phyloP scores from a whole-genome alignment of 2,329 filamentous ascomycete species.

The Verticillium tricorpus region DNA sequence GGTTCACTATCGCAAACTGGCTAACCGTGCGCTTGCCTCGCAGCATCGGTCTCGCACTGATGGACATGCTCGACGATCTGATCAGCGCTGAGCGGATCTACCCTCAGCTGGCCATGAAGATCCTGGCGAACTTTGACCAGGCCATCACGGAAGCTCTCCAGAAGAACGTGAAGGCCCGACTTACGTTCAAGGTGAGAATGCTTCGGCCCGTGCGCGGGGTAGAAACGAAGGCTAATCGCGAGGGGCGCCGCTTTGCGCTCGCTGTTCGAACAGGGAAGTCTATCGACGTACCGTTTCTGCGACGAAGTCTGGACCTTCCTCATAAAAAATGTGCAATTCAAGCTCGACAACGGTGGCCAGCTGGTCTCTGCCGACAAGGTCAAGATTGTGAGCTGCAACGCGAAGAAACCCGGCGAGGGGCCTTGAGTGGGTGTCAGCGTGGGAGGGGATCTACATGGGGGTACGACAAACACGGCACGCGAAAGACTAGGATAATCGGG shows the following conservation, averaged over 20 bases:
- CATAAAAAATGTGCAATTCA: conserved; percentile 98
- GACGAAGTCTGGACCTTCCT: conserved; percentile 99
- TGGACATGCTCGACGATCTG: conserved; percentile 93
- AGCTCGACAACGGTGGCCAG: conserved; percentile 76
- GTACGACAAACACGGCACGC: not conserved
- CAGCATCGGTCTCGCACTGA: conserved; percentile 89
- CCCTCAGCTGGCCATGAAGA: conserved; percentile 97
- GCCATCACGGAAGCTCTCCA: conserved; percentile 86
- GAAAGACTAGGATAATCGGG: not conserved
- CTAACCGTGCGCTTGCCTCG: conserved; percentile 8
- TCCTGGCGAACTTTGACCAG: conserved; percentile 91
- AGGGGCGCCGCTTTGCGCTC: not conserved
- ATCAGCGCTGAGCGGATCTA: conserved; percentile 95
- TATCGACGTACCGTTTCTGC: conserved; percentile 98
- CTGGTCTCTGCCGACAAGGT: conserved; percentile 82
- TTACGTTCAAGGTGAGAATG: conserved; percentile 86
- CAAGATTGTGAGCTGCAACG: conserved; percentile 98
- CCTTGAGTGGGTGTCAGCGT: conserved; percentile 11
- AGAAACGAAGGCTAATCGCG: not conserved
- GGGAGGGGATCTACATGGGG: not conserved
- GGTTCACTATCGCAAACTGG: conserved; percentile 18
- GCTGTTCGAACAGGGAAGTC: conserved; percentile 65
- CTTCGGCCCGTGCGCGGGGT: not conserved
- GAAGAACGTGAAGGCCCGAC: conserved; percentile 84
- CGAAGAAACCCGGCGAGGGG: conserved; percentile 59